Percentiles rank a stretch among this genome's conserved stretches.
Evolutionary conservation across 441 rosid genomes (phyloP).

Genomic region (Omphalea diandra): DNA sequence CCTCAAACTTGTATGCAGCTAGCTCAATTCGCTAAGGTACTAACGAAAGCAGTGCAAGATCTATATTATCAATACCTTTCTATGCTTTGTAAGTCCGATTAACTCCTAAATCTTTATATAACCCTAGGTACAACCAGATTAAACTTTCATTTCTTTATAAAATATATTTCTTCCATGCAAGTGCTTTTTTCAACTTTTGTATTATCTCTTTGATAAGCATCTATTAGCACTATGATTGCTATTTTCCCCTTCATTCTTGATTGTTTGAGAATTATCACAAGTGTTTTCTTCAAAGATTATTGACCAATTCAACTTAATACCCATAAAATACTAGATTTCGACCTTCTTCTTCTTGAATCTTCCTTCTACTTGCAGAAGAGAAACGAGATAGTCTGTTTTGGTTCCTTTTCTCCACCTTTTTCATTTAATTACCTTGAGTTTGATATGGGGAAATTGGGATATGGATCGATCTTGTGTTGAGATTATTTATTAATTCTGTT

Average conservation of each 20-base stretch:
- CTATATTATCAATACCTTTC: constrained; percentile 1
- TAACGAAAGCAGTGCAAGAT: constrained; percentile 11
- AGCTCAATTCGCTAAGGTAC: constrained; percentile 10
- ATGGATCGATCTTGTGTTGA: constrained; percentile 1
- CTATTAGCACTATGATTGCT: not conserved
- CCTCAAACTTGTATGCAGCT: constrained; percentile 5
- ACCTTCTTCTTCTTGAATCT: no score
- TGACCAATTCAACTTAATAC: constrained; percentile 14
- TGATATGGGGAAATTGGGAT: not conserved
- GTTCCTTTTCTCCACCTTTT: not conserved
- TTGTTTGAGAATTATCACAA: not conserved
- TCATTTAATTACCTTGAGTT: not conserved
- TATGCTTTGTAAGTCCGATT: constrained; percentile 24
- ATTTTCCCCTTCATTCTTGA: constrained; percentile 2
- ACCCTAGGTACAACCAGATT: constrained; percentile 4
- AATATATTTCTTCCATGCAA: not conserved
- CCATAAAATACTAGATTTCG: no score
- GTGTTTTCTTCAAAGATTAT: not conserved
- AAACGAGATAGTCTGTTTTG: no score
- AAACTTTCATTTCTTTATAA: not conserved
- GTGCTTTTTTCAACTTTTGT: no score
- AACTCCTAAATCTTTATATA: not conserved
- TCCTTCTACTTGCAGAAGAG: no score
- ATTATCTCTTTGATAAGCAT: no score
- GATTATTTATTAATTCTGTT: not conserved